Conservation (phyloP, 2,329 filamentous ascomycete genomes). For the Colletotrichum incanum region DNA sequence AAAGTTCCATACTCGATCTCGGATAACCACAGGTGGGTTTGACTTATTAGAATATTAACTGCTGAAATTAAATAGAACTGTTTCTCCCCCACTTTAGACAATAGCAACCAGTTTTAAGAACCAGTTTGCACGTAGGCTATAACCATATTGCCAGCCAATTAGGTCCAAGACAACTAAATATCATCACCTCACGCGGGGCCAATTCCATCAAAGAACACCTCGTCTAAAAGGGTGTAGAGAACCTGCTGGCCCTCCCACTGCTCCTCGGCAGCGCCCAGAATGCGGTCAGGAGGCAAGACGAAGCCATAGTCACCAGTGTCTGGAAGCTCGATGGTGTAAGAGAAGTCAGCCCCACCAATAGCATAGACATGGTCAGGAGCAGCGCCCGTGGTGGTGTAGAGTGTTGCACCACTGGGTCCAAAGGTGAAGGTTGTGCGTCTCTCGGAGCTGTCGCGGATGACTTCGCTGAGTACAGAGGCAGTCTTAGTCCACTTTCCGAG, state of each 20-base stretch:
- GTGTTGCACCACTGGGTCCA: constrained; percentile 55
- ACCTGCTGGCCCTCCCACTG: constrained; percentile 55
- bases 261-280: constrained; percentile 54
- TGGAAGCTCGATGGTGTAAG: constrained; percentile 57
- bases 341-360: constrained; percentile 52
- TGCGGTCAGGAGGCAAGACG: constrained; percentile 55
- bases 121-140: background rate
- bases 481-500: constrained; percentile 58
- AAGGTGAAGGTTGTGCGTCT: constrained; percentile 54
- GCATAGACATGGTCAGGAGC: constrained; percentile 50
- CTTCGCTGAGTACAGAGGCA: constrained; percentile 48
- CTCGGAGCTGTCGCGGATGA: constrained; percentile 55
- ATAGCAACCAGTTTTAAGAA: background rate
- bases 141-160: background rate
- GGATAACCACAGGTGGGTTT: too few relatives aligned
- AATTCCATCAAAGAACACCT: constrained; percentile 54
- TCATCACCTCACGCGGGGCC: constrained; percentile 41
- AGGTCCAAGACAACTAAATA: background rate
- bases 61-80: too few relatives aligned
- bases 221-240: constrained; percentile 51
- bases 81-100: background rate
- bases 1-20: too few relatives aligned
- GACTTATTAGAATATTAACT: too few relatives aligned
- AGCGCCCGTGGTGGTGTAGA: constrained; percentile 55
- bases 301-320: constrained; percentile 55